Evolutionary conservation across 2,329 filamentous ascomycete genomes (phyloP).

Genomic region (Orbilia javanica): DNA sequence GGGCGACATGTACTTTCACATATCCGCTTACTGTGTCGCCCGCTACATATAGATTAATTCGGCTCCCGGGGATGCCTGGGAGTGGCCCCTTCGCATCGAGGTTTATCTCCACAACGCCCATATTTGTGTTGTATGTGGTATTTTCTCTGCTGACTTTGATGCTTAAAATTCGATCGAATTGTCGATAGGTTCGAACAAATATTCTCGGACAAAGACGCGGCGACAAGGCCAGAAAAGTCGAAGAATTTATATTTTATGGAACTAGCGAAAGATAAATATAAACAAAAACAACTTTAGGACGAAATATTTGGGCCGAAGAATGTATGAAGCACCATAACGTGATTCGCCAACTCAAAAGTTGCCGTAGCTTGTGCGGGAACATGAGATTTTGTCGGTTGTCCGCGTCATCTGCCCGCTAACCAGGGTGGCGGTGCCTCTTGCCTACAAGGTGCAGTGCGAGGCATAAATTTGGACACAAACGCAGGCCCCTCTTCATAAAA

Average conservation of each 20-base stretch:
- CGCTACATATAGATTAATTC: slow-evolving; percentile 44
- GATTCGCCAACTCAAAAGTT: slow-evolving; percentile 16
- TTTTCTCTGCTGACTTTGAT: not conserved
- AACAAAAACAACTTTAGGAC: not conserved
- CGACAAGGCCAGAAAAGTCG: not conserved
- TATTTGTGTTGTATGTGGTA: slow-evolving; percentile 33
- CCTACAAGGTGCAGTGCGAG: slow-evolving; percentile 40
- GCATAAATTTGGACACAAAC: slow-evolving; percentile 30
- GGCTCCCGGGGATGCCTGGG: slow-evolving; percentile 39
- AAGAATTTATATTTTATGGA: not conserved
- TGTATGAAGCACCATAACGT: slow-evolving; percentile 10
- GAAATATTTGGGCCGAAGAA: not conserved
- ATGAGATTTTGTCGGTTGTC: slow-evolving; percentile 26
- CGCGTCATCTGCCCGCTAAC: slow-evolving; percentile 48
- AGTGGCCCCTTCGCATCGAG: slow-evolving; percentile 37
- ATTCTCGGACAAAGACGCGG: not conserved
- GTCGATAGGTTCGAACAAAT: not conserved
- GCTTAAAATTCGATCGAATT: not conserved
- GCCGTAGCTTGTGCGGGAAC: slow-evolving; percentile 14
- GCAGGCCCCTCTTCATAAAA: not conserved
- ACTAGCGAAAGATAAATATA: slow-evolving; percentile 27
- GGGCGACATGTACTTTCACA: slow-evolving; percentile 29
- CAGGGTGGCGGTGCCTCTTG: slow-evolving; percentile 36
- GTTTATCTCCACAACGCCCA: slow-evolving; percentile 45
- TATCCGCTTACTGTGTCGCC: slow-evolving; percentile 48